Evolutionary conservation across 1,284 basidiomycete genomes (phyloP).

Genomic region (Anthracocystis panici-leucophaei): DNA sequence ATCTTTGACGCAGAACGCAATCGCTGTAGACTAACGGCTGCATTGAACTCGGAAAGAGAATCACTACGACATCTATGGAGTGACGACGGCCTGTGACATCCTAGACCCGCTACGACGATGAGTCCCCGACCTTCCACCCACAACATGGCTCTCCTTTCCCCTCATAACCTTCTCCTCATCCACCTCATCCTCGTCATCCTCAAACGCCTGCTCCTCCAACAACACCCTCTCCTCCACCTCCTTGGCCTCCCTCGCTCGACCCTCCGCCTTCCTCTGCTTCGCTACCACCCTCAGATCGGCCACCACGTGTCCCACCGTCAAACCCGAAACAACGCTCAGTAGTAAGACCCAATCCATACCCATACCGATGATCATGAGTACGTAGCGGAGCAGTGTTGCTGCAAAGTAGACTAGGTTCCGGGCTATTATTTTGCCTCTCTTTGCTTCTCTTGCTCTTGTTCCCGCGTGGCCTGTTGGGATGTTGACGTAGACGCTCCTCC

Average conservation of each 20-base stretch:
- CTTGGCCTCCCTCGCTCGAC: neutral
- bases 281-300: slow-evolving; percentile 10
- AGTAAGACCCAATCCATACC: slow-evolving; percentile 52
- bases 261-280: no score
- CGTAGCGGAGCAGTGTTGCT: slow-evolving; percentile 27
- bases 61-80: neutral
- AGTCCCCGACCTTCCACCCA: neutral
- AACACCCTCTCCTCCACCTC: slow-evolving; percentile 6
- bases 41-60: neutral
- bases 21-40: neutral
- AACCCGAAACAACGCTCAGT: slow-evolving; percentile 12
- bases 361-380: slow-evolving; percentile 49
- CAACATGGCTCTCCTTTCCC: neutral
- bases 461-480: neutral
- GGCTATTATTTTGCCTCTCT: neutral
- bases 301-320: slow-evolving; percentile 16
- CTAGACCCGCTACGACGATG: slow-evolving; percentile 4
- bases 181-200: neutral
- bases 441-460: neutral
- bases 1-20: neutral
- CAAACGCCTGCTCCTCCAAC: slow-evolving; percentile 1
- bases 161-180: neutral
- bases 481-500: slow-evolving; percentile 14
- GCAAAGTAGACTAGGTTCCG: slow-evolving; percentile 18
- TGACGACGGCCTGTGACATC: neutral